A percentile compares a stretch with the other conserved stretches of the same genome.
Evolutionary conservation across 345 rosid genomes (phyloP).

Genomic region (Salix udensis): DNA sequence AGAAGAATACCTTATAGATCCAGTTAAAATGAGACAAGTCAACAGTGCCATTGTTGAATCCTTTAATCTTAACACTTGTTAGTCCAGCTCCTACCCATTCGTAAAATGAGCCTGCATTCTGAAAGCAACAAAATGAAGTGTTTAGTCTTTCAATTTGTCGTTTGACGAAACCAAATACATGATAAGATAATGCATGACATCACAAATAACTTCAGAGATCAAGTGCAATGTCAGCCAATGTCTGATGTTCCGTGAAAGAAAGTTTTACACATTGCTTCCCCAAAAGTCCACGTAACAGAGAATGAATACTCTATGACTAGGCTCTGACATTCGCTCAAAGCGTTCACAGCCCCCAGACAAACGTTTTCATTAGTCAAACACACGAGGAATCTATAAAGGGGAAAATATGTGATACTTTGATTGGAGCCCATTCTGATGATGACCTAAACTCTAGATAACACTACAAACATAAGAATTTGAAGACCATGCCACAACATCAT

Average conservation of each 20-base stretch:
- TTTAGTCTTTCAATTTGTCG: neutral
- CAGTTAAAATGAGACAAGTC: slow-evolving; percentile 62
- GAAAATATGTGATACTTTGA: neutral
- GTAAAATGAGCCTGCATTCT: slow-evolving; percentile 87
- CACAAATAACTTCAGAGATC: no score
- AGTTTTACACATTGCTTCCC: neutral
- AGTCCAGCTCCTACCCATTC: slow-evolving; percentile 81
- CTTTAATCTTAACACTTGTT: slow-evolving; percentile 66
- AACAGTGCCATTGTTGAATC: slow-evolving; percentile 62
- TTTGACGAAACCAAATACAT: neutral
- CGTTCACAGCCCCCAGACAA: no score
- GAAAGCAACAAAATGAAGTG: slow-evolving; percentile 24
- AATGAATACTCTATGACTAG: neutral
- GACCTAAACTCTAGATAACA: neutral
- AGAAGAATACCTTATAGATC: slow-evolving; percentile 70
- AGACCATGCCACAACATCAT: neutral
- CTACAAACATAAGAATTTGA: neutral
- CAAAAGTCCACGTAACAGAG: neutral
- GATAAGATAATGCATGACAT: neutral
- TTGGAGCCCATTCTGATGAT: neutral
- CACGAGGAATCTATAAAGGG: neutral
- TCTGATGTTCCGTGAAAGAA: neutral
- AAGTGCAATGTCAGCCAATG: no score
- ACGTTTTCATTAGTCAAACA: no score
- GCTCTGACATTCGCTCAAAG: neutral